Percentiles rank a stretch among this genome's conserved stretches.
Evolutionary conservation across 192 early-diverging fungal genomes (phyloP).

Genomic region (Podila minutissima): DNA sequence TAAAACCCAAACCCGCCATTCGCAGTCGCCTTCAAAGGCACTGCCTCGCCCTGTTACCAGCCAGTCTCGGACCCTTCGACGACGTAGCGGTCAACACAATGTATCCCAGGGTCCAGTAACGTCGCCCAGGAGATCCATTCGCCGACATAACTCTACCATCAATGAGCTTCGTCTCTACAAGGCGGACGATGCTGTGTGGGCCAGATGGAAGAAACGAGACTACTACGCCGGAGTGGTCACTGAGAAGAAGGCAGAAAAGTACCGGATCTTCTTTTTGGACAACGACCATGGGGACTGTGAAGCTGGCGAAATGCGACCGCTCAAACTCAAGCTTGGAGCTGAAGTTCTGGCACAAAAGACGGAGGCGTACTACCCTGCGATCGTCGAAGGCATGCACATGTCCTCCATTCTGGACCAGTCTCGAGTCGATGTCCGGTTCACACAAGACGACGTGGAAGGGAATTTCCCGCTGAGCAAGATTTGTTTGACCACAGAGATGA

Average conservation of each 20-base stretch:
- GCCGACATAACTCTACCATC: slow-evolving; percentile 9
- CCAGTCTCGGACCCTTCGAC: no score
- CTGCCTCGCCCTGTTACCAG: no score
- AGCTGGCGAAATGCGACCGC: slow-evolving; percentile 18
- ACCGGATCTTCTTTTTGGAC: slow-evolving; percentile 30
- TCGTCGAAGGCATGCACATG: slow-evolving; percentile 27
- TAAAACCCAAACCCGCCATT: background rate
- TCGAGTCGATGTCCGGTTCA: slow-evolving; percentile 27
- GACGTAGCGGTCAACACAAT: background rate
- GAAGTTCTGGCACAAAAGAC: slow-evolving; percentile 28
- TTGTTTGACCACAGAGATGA: slow-evolving; percentile 15
- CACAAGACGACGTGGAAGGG: slow-evolving; percentile 9
- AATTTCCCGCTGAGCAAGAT: slow-evolving; percentile 17
- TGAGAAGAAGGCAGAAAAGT: slow-evolving; percentile 5
- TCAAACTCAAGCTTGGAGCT: slow-evolving; percentile 29
- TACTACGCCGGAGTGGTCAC: slow-evolving; percentile 24
- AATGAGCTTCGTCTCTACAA: slow-evolving; percentile 16
- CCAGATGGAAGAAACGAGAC: slow-evolving; percentile 9
- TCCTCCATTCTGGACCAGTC: slow-evolving; percentile 1
- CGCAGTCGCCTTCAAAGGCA: no score
- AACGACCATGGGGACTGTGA: slow-evolving; percentile 1
- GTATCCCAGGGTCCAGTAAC: background rate
- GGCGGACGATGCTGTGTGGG: slow-evolving; percentile 31
- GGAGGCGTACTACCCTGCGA: slow-evolving; percentile 11
- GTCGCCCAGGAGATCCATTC: slow-evolving; percentile 6